Conservation (phyloP, 768 basidiomycete species). For the Candolleomyces eurysporus region DNA sequence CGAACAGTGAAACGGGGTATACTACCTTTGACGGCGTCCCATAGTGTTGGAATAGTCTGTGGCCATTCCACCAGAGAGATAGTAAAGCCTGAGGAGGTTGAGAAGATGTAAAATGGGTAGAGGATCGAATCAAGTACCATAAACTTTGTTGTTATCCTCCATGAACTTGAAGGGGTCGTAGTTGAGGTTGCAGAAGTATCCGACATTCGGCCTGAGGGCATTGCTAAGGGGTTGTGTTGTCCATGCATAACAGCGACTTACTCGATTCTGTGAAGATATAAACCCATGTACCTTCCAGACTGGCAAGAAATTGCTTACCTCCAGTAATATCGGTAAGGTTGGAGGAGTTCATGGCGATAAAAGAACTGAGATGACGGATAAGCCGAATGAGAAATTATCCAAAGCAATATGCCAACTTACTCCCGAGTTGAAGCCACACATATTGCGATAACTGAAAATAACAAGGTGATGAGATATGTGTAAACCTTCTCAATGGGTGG, state of each 20-base stretch:
- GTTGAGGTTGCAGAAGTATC: conserved; percentile 73
- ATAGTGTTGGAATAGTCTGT: conserved; percentile 78
- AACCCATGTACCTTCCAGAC: not conserved
- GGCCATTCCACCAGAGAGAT: conserved; percentile 76
- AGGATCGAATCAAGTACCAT: conserved; percentile 27
- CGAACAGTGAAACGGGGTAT: conserved; percentile 2
- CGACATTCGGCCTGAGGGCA: conserved; percentile 76
- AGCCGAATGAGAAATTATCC: too few relatives aligned
- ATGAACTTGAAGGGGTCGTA: conserved; percentile 82
- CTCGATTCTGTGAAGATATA: conserved; percentile 57
- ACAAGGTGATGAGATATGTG: not conserved
- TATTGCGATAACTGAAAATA: conserved; percentile 72
- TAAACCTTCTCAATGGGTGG: not conserved
- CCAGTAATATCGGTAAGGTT: conserved; percentile 86
- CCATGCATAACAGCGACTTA: too few relatives aligned
- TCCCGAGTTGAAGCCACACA: conserved; percentile 95
- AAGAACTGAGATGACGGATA: conserved; percentile 56
- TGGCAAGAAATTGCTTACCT: conserved; percentile 28
- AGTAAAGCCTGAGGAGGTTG: conserved; percentile 60
- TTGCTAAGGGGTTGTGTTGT: too few relatives aligned
- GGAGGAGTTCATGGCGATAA: conserved; percentile 74
- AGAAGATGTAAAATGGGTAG: not conserved
- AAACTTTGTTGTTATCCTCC: conserved; percentile 58
- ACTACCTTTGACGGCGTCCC: conserved; percentile 69
- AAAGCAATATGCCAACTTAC: conserved; percentile 38